Evolutionary conservation across 495 filamentous ascomycete species (phyloP), one percentile per base, ranked within the genome.

Genomic region (Elaphomyces granulatus): DNA sequence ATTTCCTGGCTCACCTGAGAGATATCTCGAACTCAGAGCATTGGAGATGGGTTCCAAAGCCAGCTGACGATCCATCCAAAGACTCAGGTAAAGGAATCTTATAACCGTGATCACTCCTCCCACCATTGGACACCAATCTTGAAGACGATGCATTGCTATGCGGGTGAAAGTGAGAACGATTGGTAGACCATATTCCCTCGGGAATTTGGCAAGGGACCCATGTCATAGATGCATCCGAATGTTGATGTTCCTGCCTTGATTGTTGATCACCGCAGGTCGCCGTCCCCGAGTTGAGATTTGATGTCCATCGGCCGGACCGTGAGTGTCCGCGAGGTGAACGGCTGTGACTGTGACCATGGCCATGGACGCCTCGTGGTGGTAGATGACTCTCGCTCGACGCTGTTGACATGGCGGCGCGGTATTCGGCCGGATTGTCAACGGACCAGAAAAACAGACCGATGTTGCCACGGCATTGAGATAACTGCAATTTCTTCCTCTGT

Each of bases 331-430:
- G 34, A 21, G 41, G 35, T 12, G 41, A 36, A 18, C 41, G 62
- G 26, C 56, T 42, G 17, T 56, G 57, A 47, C 52, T 55, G 32
- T 65, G 59, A 16, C 57, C 48, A 32, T 56, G 53, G 14, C 46
- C 39, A 43, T 62, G 53, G 38, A 47, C 50, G 46, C 49, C 49
- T 28, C 50, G 45, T 30, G 47, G 45, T 36, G 55, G 45, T 34
- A 54, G 45, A 21, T 53, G 45, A 44, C 63, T 55, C 54, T 52
- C 52, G 34, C 38, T 51, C 41, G 50, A 52, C 40, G 52, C 51
- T 43, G 54, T 55, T 37, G 60, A 63, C 64, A 68, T 68, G 40
- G 19, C n/a, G n/a, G n/a, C n/a, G n/a, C n/a, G n/a, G n/a, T n/a
- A n/a, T n/a, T n/a, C n/a, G n/a, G n/a, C n/a, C n/a, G n/a, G n/a